These are phyloP conservation scores for Leccinum insolens DNA, from an alignment of 1,284 basidiomycete genomes.

Conservation along the genomic window DNA sequence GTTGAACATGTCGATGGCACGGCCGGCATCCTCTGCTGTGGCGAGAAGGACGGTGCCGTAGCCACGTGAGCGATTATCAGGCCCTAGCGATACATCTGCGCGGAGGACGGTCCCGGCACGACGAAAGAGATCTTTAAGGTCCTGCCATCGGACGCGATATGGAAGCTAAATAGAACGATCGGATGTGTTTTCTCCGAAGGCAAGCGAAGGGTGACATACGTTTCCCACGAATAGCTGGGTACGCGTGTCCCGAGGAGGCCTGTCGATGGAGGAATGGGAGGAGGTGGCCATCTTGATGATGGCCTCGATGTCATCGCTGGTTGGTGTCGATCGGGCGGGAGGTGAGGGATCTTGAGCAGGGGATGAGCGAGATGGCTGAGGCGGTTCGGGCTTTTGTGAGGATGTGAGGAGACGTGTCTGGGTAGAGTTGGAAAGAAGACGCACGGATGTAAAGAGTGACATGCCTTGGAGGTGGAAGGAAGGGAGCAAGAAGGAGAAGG, in stretches of 20 bases:
- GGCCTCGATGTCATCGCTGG: conserved; percentile 80
- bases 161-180: conserved; percentile 63
- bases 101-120: conserved; percentile 93
- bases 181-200: not conserved
- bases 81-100: conserved; percentile 91
- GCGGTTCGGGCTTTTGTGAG: not conserved
- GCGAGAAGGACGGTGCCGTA: conserved; percentile 94
- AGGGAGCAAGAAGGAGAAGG: conserved; percentile 13
- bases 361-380: not conserved
- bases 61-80: conserved; percentile 90
- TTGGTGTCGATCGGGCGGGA: conserved; percentile 41
- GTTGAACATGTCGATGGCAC: conserved; percentile 89
- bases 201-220: conserved; percentile 43
- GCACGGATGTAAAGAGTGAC: conserved; percentile 16
- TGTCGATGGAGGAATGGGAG: conserved; percentile 47
- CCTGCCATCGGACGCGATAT: conserved; percentile 97
- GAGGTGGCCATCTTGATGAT: conserved; percentile 79
- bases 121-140: conserved; percentile 96
- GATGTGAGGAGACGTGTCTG: not conserved
- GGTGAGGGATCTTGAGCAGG: conserved; percentile 14
- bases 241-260: conserved; percentile 73
- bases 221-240: conserved; percentile 93
- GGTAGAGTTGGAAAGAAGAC: conserved; percentile 3
- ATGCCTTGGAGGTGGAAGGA: conserved; percentile 13
- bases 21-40: conserved; percentile 88